These are phyloP conservation scores for Nepenthes mirabilis DNA, from an alignment of 148 eudicot genomes.

Conservation along the genomic window DNA sequence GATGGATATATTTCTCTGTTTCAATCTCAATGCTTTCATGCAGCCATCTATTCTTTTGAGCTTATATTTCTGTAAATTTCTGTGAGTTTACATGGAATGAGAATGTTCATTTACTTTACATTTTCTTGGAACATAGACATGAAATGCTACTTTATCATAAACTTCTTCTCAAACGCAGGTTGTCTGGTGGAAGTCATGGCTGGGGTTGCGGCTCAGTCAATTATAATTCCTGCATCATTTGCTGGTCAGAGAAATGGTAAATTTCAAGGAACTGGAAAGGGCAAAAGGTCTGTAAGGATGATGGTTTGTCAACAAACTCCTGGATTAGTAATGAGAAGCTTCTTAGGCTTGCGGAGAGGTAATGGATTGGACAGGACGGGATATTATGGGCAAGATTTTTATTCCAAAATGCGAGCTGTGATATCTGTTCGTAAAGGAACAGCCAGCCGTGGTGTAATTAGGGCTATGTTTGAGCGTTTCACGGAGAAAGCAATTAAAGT, in stretches of 20 bases:
- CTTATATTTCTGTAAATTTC: too few species aligned
- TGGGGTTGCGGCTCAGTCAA: constrained; percentile 58
- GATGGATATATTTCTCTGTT: too few species aligned
- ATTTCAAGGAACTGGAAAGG: constrained; percentile 31
- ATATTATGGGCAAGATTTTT: constrained; percentile 30
- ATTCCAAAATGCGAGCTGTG: constrained; percentile 42
- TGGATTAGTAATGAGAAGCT: constrained; percentile 31
- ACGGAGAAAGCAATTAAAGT: constrained; percentile 91
- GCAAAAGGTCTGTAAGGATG: constrained; percentile 33
- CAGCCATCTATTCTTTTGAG: too few species aligned
- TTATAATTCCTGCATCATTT: constrained; percentile 46
- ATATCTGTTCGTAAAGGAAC: constrained; percentile 32
- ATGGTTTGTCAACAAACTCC: constrained; percentile 30
- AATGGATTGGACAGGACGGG: constrained; percentile 45
- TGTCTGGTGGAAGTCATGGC: constrained; percentile 46
- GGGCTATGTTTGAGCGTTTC: constrained; percentile 87
- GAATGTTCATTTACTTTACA: background rate
- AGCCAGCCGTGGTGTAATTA: constrained; percentile 39
- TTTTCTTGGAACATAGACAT: background rate
- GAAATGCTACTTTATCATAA: background rate
- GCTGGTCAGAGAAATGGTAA: constrained; percentile 34
- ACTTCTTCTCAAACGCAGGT: constrained; percentile 15
- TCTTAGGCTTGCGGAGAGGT: constrained; percentile 48
- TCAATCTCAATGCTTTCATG: too few species aligned
- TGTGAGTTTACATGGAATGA: background rate